Base-by-base conservation (phyloP, 108 stramenopile genomes). In the Cyclotella baltica region DNA sequence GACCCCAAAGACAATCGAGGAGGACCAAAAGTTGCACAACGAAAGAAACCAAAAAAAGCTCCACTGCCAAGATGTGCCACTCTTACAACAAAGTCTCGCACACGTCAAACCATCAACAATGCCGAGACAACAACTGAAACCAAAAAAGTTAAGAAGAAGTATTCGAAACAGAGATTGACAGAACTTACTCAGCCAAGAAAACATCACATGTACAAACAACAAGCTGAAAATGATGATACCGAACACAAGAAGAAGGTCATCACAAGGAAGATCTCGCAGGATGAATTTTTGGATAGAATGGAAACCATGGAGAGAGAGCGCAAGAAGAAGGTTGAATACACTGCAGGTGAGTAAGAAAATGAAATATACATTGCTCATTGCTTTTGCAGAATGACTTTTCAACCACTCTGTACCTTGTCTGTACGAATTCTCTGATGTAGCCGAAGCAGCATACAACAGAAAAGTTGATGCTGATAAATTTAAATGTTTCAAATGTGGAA, bases 271-370 rank as follows among this genome's bases (percentile, higher is more conserved):
- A 23, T 0, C 29, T 20, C 38, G 30, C 23, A 36, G 3, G 25
- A 46, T 30, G 10, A 37, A 35, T 75, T 75, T 65, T 66, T 75
- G 22, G 64, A 75, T 35, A 75, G 73, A 56, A 75, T 75, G 64
- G 51, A 66, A 36, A 66, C 4, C 0, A 75, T 66, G 63, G 73
- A 53, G 28, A 55, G 3, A 27, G 37, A 66, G 34, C 62, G 63
- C 25, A 65, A 19, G 9, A 64, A 65, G 18, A 75, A 66, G 52
- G 3, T 56, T 13, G 48, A 66, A 27, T 35, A 34, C 25, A 64
- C 64, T 40, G 37, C 48, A 56, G 73, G 43, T 13, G 46, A 43
- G 62, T 35, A 35, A 19, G 4, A 19, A 0, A 62, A 56, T 51
- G 47, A 63, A 46, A 50, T n/a, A n/a, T n/a, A n/a, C 72, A 51